Conservation (phyloP, 768 basidiomycete species). For the Rhodotorula diobovata region DNA sequence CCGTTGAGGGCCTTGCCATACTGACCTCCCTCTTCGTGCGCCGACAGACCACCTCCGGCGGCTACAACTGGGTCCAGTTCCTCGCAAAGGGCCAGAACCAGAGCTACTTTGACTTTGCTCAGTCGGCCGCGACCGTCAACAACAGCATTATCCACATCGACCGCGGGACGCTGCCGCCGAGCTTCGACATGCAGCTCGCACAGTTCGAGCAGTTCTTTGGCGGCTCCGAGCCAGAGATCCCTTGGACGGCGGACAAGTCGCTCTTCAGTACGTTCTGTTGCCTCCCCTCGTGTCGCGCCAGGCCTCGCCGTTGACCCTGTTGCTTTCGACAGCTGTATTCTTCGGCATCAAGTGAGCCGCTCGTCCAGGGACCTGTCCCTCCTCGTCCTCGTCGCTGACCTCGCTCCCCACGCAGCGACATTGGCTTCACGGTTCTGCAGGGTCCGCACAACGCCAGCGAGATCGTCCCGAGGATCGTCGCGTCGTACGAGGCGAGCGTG, state of each 20-base stretch:
- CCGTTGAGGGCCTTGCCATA: no score
- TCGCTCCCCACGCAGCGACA: neutral
- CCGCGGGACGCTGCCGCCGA: neutral
- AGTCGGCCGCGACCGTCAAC: conserved; percentile 12
- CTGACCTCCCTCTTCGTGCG: neutral
- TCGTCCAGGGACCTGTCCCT: neutral
- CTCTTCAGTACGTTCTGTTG: conserved; percentile 7
- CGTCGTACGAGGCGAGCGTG: neutral
- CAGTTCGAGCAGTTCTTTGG: conserved; percentile 4
- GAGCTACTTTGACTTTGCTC: conserved; percentile 15
- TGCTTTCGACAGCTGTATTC: neutral
- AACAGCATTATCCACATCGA: neutral
- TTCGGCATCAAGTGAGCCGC: conserved; percentile 29
- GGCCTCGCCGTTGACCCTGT: neutral
- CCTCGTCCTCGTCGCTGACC: no score
- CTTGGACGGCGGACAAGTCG: conserved; percentile 1
- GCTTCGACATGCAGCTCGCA: conserved; percentile 14
- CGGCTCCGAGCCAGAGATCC: neutral
- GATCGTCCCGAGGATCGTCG: neutral
- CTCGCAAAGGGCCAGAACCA: neutral
- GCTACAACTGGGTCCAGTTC: conserved; percentile 25
- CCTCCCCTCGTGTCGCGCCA: neutral
- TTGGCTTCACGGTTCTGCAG: neutral
- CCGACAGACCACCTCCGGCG: conserved; percentile 8
- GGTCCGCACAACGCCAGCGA: neutral